Conservation (phyloP, 2,329 filamentous ascomycete species). For the Aspergillus jensenii region DNA sequence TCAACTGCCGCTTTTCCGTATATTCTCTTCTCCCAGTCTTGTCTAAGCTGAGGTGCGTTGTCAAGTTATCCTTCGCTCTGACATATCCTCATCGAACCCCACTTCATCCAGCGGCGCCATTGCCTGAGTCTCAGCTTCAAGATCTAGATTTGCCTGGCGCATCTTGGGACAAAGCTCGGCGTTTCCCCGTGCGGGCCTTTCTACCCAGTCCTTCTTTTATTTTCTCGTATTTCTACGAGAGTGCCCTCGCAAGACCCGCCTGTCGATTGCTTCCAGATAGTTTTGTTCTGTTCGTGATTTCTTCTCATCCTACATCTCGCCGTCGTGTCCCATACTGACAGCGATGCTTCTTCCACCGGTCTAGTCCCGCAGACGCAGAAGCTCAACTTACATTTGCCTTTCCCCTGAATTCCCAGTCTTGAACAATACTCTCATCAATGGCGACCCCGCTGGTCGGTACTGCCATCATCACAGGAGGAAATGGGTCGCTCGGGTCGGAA, state of each 20-base stretch:
- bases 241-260: not conserved
- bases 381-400: not conserved
- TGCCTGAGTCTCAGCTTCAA: conserved; percentile 3
- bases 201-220: not conserved
- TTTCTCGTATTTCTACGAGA: not conserved
- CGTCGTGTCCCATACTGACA: not conserved
- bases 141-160: conserved; percentile 15
- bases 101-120: conserved; percentile 14
- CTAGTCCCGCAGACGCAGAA: not conserved
- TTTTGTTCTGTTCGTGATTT: not conserved
- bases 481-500: conserved; percentile 36
- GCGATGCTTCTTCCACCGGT: not conserved
- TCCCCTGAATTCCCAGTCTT: not conserved
- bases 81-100: not conserved
- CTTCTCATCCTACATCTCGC: not conserved
- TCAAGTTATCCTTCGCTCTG: not conserved
- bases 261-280: not conserved
- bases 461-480: conserved; percentile 38
- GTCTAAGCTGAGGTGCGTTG: too few species aligned
- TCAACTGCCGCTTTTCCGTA: too few species aligned
- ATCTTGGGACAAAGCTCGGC: conserved; percentile 16
- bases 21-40: too few species aligned
- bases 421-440: conserved; percentile 20
- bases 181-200: conserved; percentile 4
- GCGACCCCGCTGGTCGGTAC: conserved; percentile 36